phyloP scores from a whole-genome alignment of 2,329 filamentous ascomycete genomes.

The Periconia sp. region DNA sequence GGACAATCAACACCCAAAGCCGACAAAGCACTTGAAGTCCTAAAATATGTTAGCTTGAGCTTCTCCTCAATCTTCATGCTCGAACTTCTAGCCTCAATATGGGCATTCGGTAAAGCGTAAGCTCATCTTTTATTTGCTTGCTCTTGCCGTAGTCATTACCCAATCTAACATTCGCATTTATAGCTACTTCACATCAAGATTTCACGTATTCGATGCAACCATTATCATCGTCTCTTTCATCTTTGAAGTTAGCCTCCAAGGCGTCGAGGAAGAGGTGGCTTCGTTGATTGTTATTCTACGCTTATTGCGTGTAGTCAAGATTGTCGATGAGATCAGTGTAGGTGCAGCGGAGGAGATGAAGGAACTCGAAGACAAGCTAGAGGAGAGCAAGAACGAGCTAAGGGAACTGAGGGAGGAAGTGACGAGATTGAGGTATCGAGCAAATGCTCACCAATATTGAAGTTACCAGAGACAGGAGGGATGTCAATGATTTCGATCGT shows the following conservation, averaged over 20 bases:
- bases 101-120: constrained; percentile 67
- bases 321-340: constrained; percentile 70
- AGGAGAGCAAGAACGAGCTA: constrained; percentile 59
- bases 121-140: constrained; percentile 17
- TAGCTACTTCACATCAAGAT: constrained; percentile 50
- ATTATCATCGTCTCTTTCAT: constrained; percentile 68
- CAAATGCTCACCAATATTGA: no score
- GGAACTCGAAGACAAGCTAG: constrained; percentile 59
- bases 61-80: constrained; percentile 70
- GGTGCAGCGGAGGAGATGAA: constrained; percentile 69
- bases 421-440: constrained; percentile 10
- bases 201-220: constrained; percentile 69
- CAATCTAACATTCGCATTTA: not conserved
- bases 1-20: constrained; percentile 46
- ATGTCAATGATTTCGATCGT: no score
- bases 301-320: constrained; percentile 73
- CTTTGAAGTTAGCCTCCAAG: constrained; percentile 66
- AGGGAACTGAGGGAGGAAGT: constrained; percentile 52
- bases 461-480: no score
- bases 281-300: constrained; percentile 71
- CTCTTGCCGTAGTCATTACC: not conserved
- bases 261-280: constrained; percentile 66
- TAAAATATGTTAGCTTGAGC: constrained; percentile 62
- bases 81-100: constrained; percentile 65
- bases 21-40: constrained; percentile 44